Evolutionary conservation across 2,329 filamentous ascomycete genomes (phyloP).

Genomic region (Pseudophaeomoniella oleicola): DNA sequence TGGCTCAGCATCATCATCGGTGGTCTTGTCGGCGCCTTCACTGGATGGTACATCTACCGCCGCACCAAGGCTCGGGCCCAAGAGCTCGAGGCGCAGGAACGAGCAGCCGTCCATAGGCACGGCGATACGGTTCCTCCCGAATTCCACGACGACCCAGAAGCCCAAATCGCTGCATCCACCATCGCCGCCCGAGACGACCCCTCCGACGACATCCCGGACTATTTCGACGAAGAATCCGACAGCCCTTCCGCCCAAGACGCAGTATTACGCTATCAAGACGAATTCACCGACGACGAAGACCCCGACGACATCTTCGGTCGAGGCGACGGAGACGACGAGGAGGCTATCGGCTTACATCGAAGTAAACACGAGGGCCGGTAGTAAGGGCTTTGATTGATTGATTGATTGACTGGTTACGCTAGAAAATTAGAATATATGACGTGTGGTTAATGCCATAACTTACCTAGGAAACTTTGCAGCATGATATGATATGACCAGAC

Average conservation of each 20-base stretch:
- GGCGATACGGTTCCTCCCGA: conserved; percentile 8
- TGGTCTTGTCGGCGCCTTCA: conserved; percentile 53
- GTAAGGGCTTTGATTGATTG: neutral
- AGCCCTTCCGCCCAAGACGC: conserved; percentile 12
- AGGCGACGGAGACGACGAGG: conserved; percentile 17
- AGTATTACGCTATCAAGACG: conserved; percentile 29
- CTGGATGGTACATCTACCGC: conserved; percentile 76
- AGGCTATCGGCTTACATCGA: conserved; percentile 25
- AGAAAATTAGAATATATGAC: too few relatives aligned
- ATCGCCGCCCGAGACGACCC: conserved; percentile 28
- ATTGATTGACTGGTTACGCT: neutral
- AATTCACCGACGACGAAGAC: conserved; percentile 35
- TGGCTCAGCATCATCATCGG: conserved; percentile 68
- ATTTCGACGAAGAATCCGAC: conserved; percentile 31
- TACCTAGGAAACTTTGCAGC: too few relatives aligned
- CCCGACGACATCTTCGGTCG: conserved; percentile 22
- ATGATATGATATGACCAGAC: too few relatives aligned
- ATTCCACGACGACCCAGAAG: conserved; percentile 22
- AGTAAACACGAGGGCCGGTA: neutral
- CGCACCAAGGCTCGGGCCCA: conserved; percentile 35
- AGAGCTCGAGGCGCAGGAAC: conserved; percentile 33
- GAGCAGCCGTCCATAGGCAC: conserved; percentile 18
- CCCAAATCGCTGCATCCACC: conserved; percentile 22
- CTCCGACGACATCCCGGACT: conserved; percentile 24
- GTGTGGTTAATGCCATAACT: too few relatives aligned